phyloP scores from a whole-genome alignment of 2,329 filamentous ascomycete genomes.

The Pyrenophora tritici-repentis region DNA sequence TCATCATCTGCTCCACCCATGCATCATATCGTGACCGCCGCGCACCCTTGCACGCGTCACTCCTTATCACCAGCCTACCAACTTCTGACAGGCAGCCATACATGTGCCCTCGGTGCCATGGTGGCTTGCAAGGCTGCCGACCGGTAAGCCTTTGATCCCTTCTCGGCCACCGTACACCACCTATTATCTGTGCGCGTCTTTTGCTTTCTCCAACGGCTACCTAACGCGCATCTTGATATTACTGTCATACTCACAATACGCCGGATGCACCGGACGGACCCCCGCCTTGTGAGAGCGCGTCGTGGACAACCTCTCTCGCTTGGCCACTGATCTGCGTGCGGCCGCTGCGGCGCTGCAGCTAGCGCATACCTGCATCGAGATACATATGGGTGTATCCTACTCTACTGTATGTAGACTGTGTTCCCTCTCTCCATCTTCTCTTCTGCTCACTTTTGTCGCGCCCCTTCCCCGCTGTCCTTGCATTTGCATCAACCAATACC shows the following conservation, averaged over 20 bases:
- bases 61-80: constrained; percentile 21
- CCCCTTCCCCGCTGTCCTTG: constrained; percentile 1
- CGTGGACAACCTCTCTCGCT: constrained; percentile 32
- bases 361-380: constrained; percentile 25
- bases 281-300: constrained; percentile 30
- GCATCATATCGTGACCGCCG: neutral
- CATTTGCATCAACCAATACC: constrained; percentile 3
- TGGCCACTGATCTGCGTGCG: constrained; percentile 42
- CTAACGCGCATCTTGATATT: neutral
- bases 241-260: constrained; percentile 5
- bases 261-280: constrained; percentile 26
- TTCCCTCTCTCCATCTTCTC: neutral
- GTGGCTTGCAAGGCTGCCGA: constrained; percentile 26
- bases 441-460: neutral
- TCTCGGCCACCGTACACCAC: constrained; percentile 14
- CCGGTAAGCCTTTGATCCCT: constrained; percentile 15
- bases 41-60: neutral
- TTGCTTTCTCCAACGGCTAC: neutral
- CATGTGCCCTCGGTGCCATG: constrained; percentile 5
- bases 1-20: neutral
- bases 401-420: neutral
- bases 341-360: constrained; percentile 39
- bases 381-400: neutral
- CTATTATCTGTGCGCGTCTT: constrained; percentile 3
- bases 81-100: constrained; percentile 24